Evolutionary conservation across 306 rosid genomes (phyloP), one percentile per base, ranked within the genome.

Genomic region (Pyrus bretschneideri): DNA sequence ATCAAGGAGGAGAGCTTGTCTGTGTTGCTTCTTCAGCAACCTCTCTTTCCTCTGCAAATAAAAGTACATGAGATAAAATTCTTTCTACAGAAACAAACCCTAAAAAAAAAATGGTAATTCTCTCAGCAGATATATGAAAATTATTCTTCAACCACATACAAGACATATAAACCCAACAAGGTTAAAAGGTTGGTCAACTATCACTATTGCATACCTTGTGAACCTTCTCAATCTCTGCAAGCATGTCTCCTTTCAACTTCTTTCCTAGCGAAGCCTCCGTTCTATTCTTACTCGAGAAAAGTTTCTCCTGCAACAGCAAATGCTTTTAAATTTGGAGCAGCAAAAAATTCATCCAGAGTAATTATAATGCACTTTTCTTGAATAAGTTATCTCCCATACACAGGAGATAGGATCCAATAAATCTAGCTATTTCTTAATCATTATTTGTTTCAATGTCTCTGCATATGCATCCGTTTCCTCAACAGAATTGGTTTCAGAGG

Each of bases 1-100:
- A 87, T 96, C 98, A 80, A 96, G 97, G 75, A 96, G 98, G 76
- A 96, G 99, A 82, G 98, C 97, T 85, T 96, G 89, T 74, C 97
- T 93, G 60, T 96, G 97, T 67, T 93, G 98, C 85, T 96, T 96
- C 83, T 96, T 96, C 88, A 96, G 88, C 88, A 93, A 76, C 87
- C 76, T 91, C 87, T 96, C 99, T 81, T 89, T 96, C 83, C 87
- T 93, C 99, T 96, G 49, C 63, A 81, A 71, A 45, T 67, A 23
- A 2, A 63, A 70, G 27, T 38, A 78, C 75, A 29, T 77, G 75
- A 74, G 78, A 45, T 60, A 27, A 27, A 10, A 11, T 42, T 73
- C 25, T 73, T 60, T 29, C 76, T 25, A 55, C 46, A 67, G 45
- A 44, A 44, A 60, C 42, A 71, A 60, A 31, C 27, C 27, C 5